These are phyloP conservation scores for Fusarium sp. DNA, from an alignment of 2,329 filamentous ascomycete species.

Conservation along the genomic window DNA sequence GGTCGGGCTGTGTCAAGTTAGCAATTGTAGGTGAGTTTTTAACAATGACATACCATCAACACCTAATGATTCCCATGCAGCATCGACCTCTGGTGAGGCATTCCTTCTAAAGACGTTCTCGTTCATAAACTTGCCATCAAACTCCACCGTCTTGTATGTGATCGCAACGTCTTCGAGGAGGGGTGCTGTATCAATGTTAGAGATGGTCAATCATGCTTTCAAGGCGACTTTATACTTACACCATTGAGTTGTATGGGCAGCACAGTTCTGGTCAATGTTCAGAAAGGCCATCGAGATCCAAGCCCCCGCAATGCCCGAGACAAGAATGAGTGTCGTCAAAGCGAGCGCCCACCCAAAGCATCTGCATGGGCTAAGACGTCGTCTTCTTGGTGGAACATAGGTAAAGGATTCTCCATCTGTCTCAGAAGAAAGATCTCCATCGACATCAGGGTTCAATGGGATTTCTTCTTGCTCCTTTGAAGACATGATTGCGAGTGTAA, in stretches of 20 bases:
- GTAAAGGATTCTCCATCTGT: constrained; percentile 32
- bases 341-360: constrained; percentile 22
- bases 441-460: constrained; percentile 24
- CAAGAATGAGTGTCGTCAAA: constrained; percentile 14
- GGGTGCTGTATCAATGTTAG: constrained; percentile 42
- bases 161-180: constrained; percentile 47
- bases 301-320: constrained; percentile 33
- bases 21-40: neutral
- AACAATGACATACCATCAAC: constrained; percentile 53
- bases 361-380: constrained; percentile 26
- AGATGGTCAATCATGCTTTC: fast-evolving
- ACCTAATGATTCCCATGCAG: constrained; percentile 59
- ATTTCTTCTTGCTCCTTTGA: constrained; percentile 38
- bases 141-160: constrained; percentile 49
- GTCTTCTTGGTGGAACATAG: constrained; percentile 25
- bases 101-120: constrained; percentile 61
- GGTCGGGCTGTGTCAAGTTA: constrained; percentile 50
- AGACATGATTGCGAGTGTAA: constrained; percentile 21
- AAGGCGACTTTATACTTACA: constrained; percentile 43
- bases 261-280: constrained; percentile 38
- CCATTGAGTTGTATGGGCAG: constrained; percentile 48
- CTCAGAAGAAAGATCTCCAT: constrained; percentile 28
- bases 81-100: constrained; percentile 62
- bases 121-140: constrained; percentile 65
- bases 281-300: constrained; percentile 36